Percentiles rank a stretch among this genome's conserved stretches.
These are phyloP conservation scores for Cladosporium velox DNA, from an alignment of 2,329 filamentous ascomycete genomes.

Conservation along the genomic window DNA sequence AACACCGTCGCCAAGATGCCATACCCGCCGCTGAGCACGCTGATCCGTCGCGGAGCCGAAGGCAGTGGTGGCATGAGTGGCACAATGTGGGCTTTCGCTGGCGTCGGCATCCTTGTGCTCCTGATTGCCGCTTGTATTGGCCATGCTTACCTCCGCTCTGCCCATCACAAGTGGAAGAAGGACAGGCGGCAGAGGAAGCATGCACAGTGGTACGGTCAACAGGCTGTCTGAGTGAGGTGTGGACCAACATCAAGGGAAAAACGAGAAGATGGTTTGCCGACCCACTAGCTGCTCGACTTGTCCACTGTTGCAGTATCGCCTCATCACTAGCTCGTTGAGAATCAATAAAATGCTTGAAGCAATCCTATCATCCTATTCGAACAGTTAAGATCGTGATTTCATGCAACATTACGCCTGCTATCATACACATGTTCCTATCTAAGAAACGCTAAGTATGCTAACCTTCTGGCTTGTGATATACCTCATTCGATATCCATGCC, in stretches of 20 bases:
- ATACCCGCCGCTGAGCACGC: not conserved
- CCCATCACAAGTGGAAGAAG: not conserved
- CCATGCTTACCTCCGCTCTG: not conserved
- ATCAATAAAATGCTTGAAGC: not conserved
- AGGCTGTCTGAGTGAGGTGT: not conserved
- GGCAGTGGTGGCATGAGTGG: too few species aligned
- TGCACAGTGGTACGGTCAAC: not conserved
- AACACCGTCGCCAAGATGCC: not conserved
- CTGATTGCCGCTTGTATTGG: not conserved
- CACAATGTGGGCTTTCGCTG: too few species aligned
- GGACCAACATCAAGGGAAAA: not conserved
- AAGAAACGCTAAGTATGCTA: not conserved
- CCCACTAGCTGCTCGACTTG: not conserved
- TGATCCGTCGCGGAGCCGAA: not conserved
- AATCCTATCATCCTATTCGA: not conserved
- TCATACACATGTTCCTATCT: not conserved
- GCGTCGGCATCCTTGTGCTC: not conserved
- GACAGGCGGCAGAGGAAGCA: not conserved
- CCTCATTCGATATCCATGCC: not conserved
- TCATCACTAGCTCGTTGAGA: not conserved
- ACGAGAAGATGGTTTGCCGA: not conserved
- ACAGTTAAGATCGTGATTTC: not conserved
- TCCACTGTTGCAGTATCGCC: not conserved
- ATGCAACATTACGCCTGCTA: not conserved
- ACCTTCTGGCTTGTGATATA: not conserved